phyloP scores from a whole-genome alignment of 345 rosid species.

The Linum trigynum region DNA sequence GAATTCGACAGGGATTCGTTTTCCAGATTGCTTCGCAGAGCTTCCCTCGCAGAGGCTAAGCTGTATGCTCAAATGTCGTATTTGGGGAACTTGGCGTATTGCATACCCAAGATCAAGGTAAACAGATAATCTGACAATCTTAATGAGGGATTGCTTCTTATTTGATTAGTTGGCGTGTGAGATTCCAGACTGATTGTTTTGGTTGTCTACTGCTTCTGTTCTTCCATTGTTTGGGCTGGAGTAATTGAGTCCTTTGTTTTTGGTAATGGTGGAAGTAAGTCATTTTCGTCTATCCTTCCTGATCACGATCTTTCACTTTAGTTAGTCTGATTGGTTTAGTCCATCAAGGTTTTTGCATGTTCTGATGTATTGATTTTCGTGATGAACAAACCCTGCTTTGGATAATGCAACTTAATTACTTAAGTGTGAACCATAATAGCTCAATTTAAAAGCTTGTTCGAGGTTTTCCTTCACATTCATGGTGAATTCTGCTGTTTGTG shows the following conservation, averaged over 20 bases:
- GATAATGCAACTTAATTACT: too few species aligned
- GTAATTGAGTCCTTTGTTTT: too few species aligned
- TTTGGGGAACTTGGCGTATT: slow-evolving; percentile 71
- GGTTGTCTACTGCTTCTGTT: too few species aligned
- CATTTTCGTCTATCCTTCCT: not conserved
- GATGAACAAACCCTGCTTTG: too few species aligned
- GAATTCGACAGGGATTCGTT: slow-evolving; percentile 62
- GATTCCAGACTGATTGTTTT: too few species aligned
- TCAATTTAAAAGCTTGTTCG: not conserved
- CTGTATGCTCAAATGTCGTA: slow-evolving; percentile 71
- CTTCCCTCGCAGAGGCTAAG: slow-evolving; percentile 57
- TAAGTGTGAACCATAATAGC: too few species aligned
- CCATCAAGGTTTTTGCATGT: not conserved
- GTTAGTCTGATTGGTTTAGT: not conserved
- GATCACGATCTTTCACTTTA: not conserved
- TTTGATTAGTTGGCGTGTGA: too few species aligned
- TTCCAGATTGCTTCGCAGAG: slow-evolving; percentile 56
- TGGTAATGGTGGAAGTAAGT: too few species aligned
- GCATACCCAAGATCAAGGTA: slow-evolving; percentile 68
- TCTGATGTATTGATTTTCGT: not conserved
- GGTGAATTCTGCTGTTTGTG: not conserved
- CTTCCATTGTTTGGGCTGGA: too few species aligned
- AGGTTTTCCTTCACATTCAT: not conserved
- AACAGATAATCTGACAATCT: not conserved
- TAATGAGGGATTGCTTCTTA: too few species aligned